These are phyloP conservation scores for Canna indica DNA, from an alignment of 176 grass and related monocot species.

Conservation along the genomic window DNA sequence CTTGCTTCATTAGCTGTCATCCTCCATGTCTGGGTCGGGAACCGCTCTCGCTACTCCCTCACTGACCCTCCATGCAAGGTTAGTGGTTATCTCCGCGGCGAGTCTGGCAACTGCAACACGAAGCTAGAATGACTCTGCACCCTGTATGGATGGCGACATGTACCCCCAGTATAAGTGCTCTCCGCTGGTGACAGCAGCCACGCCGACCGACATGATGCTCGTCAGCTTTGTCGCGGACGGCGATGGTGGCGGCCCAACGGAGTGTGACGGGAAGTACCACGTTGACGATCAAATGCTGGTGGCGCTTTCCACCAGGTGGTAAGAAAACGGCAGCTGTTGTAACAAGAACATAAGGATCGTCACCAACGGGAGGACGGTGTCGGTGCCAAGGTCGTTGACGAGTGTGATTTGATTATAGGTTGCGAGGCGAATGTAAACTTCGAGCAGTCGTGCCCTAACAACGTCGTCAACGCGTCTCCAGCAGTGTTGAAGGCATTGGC, in stretches of 20 bases:
- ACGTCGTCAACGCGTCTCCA: constrained; percentile 16
- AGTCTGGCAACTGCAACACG: not conserved
- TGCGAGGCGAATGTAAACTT: not conserved
- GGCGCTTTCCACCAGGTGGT: constrained; percentile 18
- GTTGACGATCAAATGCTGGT: constrained; percentile 12
- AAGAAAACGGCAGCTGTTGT: constrained; percentile 8
- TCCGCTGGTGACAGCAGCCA: not conserved
- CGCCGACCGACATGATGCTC: too few relatives aligned
- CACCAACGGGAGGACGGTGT: constrained; percentile 8
- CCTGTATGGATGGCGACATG: not conserved
- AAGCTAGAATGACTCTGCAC: not conserved
- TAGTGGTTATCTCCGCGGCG: constrained; percentile 2
- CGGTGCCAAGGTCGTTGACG: constrained; percentile 1
- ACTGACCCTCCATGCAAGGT: not conserved
- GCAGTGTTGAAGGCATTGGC: constrained; percentile 20
- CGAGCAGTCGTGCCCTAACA: not conserved
- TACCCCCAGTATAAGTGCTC: constrained; percentile 17
- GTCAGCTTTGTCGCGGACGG: too few relatives aligned
- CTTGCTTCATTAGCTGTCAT: not conserved
- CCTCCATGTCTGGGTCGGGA: constrained; percentile 14
- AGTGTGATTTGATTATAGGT: constrained; percentile 16
- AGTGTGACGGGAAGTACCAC: constrained; percentile 14
- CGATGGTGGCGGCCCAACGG: not conserved
- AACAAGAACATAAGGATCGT: constrained; percentile 14
- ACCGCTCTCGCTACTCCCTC: not conserved